Evolutionary conservation across 306 rosid genomes (phyloP), one percentile per base, ranked within the genome.

Genomic region (Prunus salicina): DNA sequence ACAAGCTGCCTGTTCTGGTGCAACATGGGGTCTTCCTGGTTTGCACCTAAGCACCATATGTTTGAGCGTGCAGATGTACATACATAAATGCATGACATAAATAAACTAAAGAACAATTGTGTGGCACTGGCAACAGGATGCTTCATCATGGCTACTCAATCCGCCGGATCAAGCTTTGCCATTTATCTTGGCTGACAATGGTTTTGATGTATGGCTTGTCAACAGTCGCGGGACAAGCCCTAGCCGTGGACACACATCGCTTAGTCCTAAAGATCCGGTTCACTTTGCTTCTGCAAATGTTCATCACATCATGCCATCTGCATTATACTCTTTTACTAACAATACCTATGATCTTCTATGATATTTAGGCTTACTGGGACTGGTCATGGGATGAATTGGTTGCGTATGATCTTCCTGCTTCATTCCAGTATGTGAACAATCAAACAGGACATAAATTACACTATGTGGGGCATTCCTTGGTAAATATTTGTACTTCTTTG

Each of bases 321-420:
- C 56, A 22, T 68, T 15, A 24, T 68, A 25, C 2, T 25, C 14
- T 13, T 2, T 24, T 47, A 69, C n/a, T 11, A 20, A 46, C 14
- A 12, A 69, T 47, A 11, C 2, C 14, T 25, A 27, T 20, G 25
- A 16, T 63, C 22, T 19, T 49, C 18, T 71, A 15, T n/a, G 12
- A 18, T 34, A 11, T 45, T 12, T 79, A 86, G 93, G 84, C 67
- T 78, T 87, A 89, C 24, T 89, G 91, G 94, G 67, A 89, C 56
- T 89, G 90, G 91, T 84, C 94, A 76, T 89, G 91, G 94, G 94
- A 89, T 83, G 88, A 89, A 76, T 65, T 87, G 52, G 91, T 79
- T 20, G 83, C 86, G 4, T 80, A 82, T 81, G 94, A 89, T 82
- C 90, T 87, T 84, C 90, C 94, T 46, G 83, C 87, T 38, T 80